A percentile compares a stretch with the other conserved stretches of the same genome.
Evolutionary conservation across 2,329 filamentous ascomycete species (phyloP).

Genomic region (Raffaelea albimanens): DNA sequence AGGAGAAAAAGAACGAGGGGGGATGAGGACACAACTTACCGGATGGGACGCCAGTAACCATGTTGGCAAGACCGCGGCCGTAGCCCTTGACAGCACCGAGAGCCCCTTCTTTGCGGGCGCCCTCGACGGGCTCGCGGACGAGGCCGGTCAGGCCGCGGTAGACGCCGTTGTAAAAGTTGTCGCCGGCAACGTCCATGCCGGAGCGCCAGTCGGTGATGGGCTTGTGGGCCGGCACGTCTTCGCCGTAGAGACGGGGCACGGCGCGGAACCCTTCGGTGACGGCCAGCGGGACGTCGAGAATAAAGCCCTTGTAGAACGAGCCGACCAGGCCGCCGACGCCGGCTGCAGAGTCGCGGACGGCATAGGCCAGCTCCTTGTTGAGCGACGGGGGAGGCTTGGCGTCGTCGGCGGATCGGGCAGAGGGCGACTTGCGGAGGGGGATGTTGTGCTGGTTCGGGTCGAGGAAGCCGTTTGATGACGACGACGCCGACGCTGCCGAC

Average conservation of each 20-base stretch:
- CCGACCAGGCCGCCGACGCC: conserved; percentile 22
- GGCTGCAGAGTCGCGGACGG: conserved; percentile 1
- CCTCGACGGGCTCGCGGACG: conserved; percentile 63
- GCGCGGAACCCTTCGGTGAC: conserved; percentile 43
- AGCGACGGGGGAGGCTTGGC: no score
- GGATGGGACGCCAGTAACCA: conserved; percentile 21
- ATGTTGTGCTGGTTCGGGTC: no score
- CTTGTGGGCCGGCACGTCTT: conserved; percentile 31
- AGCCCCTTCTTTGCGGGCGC: conserved; percentile 31
- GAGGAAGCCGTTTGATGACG: no score
- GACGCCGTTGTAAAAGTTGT: conserved; percentile 55
- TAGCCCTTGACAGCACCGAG: conserved; percentile 66
- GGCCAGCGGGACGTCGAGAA: conserved; percentile 38
- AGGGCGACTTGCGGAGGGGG: no score
- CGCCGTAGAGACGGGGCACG: conserved; percentile 41
- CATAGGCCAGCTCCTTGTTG: not conserved
- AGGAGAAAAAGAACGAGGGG: no score
- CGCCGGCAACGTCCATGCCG: not conserved
- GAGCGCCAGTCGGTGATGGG: not conserved
- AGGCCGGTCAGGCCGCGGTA: conserved; percentile 73
- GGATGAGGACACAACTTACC: not conserved
- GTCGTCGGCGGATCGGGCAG: no score
- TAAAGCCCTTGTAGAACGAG: conserved; percentile 21
- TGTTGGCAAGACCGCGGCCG: conserved; percentile 69
- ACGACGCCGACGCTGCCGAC: no score